A percentile compares a stretch with the other conserved stretches of the same genome.
These are phyloP conservation scores for Naumovozyma baii DNA, from an alignment of 805 yeast species.

Conservation along the genomic window DNA sequence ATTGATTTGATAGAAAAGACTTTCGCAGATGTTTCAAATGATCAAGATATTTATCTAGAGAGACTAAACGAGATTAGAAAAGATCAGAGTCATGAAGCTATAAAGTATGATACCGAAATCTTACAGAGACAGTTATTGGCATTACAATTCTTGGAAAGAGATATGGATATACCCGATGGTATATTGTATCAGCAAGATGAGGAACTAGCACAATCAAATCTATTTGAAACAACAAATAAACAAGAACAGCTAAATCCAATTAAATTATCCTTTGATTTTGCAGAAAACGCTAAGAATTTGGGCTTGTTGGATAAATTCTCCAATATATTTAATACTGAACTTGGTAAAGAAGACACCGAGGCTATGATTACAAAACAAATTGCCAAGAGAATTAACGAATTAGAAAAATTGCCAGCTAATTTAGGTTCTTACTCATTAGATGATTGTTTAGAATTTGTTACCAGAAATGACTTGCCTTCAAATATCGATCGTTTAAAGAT, in stretches of 20 bases:
- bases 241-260: constrained; percentile 11
- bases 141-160: constrained; percentile 54
- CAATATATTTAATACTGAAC: constrained; percentile 22
- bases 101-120: constrained; percentile 35
- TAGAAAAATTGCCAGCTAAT: constrained; percentile 61
- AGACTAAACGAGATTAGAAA: constrained; percentile 26
- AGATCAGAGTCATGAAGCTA: constrained; percentile 1
- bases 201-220: neutral
- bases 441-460: constrained; percentile 33
- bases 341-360: constrained; percentile 47
- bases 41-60: constrained; percentile 31
- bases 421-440: constrained; percentile 47
- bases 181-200: constrained; percentile 33
- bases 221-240: neutral
- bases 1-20: constrained; percentile 37
- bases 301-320: constrained; percentile 26
- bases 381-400: constrained; percentile 45
- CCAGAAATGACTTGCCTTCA: constrained; percentile 38
- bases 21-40: constrained; percentile 33
- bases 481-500: constrained; percentile 50
- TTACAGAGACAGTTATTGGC: constrained; percentile 53
- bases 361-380: constrained; percentile 44
- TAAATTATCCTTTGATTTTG: constrained; percentile 24
- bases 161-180: constrained; percentile 51
- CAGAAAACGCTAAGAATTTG: constrained; percentile 23